phyloP scores from a whole-genome alignment of 2,329 filamentous ascomycete genomes.

The Botrytis galanthina region DNA sequence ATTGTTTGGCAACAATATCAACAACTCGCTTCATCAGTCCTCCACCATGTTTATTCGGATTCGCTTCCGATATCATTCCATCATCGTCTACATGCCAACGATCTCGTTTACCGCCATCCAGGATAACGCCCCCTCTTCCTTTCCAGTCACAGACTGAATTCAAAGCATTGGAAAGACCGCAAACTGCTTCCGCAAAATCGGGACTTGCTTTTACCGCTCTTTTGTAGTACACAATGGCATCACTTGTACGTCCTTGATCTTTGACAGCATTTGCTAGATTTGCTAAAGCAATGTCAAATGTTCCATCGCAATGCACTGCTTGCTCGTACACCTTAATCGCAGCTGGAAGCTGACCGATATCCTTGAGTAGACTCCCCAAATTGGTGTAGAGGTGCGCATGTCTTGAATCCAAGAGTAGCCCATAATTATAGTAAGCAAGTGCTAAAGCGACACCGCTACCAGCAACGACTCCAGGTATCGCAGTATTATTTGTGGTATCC shows the following conservation, averaged over 20 bases:
- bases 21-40: conserved; percentile 91
- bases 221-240: conserved; percentile 89
- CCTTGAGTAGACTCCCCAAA: conserved; percentile 89
- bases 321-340: conserved; percentile 98
- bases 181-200: conserved; percentile 94
- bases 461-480: conserved; percentile 74
- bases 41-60: conserved; percentile 55
- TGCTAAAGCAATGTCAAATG: conserved; percentile 93
- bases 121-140: conserved; percentile 79
- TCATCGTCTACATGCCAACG: conserved; percentile 89
- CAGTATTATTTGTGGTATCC: conserved; percentile 41
- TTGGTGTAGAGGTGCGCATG: conserved; percentile 98
- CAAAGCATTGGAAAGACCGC: conserved; percentile 87
- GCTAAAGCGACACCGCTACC: conserved; percentile 87
- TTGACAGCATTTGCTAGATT: conserved; percentile 98
- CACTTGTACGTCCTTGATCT: conserved; percentile 86
- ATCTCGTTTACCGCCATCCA: conserved; percentile 72
- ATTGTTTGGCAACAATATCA: conserved; percentile 84
- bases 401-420: conserved; percentile 76
- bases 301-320: conserved; percentile 87
- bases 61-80: conserved; percentile 78
- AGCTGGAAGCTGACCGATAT: conserved; percentile 86
- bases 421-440: conserved; percentile 93
- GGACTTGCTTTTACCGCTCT: conserved; percentile 89
- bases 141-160: conserved; percentile 97